These are phyloP conservation scores for Francoa sonchifolia DNA, from an alignment of 441 rosid genomes.

Conservation along the genomic window DNA sequence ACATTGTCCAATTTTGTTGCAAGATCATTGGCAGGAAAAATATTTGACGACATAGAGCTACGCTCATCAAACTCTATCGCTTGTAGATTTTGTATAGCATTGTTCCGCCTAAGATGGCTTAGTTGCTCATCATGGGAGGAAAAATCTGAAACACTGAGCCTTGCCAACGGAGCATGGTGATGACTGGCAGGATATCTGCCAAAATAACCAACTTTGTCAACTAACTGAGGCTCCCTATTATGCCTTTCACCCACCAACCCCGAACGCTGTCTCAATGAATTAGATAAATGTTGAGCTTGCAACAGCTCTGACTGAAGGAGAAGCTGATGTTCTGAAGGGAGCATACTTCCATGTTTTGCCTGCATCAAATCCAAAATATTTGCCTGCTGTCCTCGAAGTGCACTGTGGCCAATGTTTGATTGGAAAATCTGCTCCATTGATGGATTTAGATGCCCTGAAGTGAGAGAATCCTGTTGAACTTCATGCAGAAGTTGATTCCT, in stretches of 20 bases:
- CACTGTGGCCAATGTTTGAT: constrained; percentile 15
- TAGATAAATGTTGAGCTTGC: constrained; percentile 24
- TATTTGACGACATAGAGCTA: background rate
- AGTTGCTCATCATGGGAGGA: constrained; percentile 19
- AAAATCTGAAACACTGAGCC: constrained; percentile 20
- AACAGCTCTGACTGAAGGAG: constrained; percentile 27
- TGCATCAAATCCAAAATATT: constrained; percentile 17
- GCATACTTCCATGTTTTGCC: constrained; percentile 5
- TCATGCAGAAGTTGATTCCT: constrained; percentile 17
- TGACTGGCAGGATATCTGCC: constrained; percentile 18
- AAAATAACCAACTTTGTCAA: constrained; percentile 25
- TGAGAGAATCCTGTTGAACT: constrained; percentile 16
- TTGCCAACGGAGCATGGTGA: constrained; percentile 22
- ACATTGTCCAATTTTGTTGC: constrained; percentile 23
- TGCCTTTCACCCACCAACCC: constrained; percentile 26
- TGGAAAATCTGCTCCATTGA: constrained; percentile 21
- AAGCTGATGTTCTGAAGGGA: constrained; percentile 19
- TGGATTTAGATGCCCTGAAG: constrained; percentile 15
- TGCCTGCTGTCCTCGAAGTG: constrained; percentile 12
- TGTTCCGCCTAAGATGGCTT: constrained; percentile 18
- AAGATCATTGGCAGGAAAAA: constrained; percentile 17
- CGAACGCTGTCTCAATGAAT: constrained; percentile 23
- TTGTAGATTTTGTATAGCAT: constrained; percentile 23
- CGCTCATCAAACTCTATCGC: constrained; percentile 14
- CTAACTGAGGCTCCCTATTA: constrained; percentile 15